Evolutionary conservation across 169 alveolate species (phyloP).

Genomic region (Eimeria maxima): DNA sequence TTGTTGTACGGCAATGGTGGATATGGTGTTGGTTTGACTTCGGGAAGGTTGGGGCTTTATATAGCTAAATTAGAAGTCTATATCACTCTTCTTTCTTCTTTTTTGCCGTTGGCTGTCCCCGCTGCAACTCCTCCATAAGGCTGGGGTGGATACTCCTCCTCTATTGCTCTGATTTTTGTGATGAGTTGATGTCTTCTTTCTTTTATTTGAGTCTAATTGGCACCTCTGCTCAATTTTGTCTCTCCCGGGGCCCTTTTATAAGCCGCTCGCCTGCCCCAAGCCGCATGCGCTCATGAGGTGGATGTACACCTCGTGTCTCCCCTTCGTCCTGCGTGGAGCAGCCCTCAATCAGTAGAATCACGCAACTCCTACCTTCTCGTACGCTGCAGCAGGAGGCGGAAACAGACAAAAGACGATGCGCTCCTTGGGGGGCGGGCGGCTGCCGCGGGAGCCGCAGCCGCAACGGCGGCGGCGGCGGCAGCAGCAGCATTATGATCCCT

Average conservation of each 20-base stretch:
- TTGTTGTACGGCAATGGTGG: background rate
- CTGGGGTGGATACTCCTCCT: background rate
- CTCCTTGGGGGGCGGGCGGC: background rate
- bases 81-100: background rate
- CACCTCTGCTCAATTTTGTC: no score
- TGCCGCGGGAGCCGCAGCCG: no score
- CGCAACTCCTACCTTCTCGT: background rate
- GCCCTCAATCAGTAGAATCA: background rate
- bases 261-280: background rate
- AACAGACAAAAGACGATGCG: background rate
- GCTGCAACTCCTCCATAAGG: no score
- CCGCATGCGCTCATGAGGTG: conserved; percentile 2
- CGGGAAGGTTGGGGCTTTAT: background rate
- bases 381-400: background rate
- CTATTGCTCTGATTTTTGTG: background rate
- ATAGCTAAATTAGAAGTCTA: background rate
- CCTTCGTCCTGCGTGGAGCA: background rate
- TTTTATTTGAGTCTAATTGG: background rate
- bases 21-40: background rate
- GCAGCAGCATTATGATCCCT: background rate
- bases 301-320: conserved; percentile 3
- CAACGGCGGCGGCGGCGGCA: background rate
- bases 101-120: background rate
- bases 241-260: no score
- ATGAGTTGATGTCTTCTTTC: background rate